Evolutionary conservation across 2,329 filamentous ascomycete species (phyloP), one percentile per base, ranked within the genome.

Genomic region (Trichoderma sp.): DNA sequence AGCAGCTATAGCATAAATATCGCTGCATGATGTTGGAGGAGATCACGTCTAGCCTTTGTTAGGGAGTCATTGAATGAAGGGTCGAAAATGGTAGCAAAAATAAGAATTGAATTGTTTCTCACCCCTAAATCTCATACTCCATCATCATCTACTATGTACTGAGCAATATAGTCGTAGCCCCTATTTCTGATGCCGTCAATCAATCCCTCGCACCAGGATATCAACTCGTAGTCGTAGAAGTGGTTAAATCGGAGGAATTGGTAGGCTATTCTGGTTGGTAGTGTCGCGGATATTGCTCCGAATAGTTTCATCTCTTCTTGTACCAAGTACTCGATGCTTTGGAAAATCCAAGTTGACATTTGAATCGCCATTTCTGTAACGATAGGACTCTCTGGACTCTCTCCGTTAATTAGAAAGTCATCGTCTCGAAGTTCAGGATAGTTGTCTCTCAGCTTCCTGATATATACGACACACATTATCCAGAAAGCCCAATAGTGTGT

Each of bases 231-330:
- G 24, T 66, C 68, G 27, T 66, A 52, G 10, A 57, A 56, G 11
- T 52, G 59, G 13, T 60, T 52, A 21, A 29, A 37, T 13, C 57
- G 52, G 6, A 71, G 60, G 19, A 69, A 70, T 33, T 72, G 68
- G 16, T 72, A 72, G 1, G 74, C 72, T 0, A 72, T 63, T 10
- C 71, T 72, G 1, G 80, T 67, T 0, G 80, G 79, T 6, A 81
- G 75, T 0, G 74, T 63, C 0, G 77, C 72, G 0, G 81, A 81
- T 0, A 78, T 77, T 4, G 77, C 77, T 0, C 81, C 81, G 67
- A 77, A 82, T 0, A 83, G 71, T 21, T 76, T 79, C 77, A 82
- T 80, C 24, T 79, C 75, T 21, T 81, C 78, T 68, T 78, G 77
- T 19, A 81, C 70, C 8, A 82, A 68, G 68, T 81, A 83, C 7